These are phyloP conservation scores for Viola odorata DNA, from an alignment of 345 rosid species.

Conservation along the genomic window DNA sequence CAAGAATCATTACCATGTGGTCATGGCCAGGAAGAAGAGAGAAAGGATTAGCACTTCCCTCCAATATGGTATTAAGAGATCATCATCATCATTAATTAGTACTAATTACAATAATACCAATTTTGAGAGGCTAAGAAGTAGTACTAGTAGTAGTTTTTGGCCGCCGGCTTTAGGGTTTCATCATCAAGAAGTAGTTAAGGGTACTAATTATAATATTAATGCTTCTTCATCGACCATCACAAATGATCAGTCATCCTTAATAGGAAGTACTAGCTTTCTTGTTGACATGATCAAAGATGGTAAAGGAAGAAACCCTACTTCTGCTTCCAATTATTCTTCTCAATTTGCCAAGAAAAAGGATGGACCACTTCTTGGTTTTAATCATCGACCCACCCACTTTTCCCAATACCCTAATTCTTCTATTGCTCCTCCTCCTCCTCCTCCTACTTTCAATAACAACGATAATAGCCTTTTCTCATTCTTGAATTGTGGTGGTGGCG, in stretches of 20 bases:
- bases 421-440: not conserved
- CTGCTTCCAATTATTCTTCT: not conserved
- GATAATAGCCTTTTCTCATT: not conserved
- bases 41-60: conserved; percentile 4
- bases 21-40: conserved; percentile 25
- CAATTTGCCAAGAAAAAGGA: not conserved
- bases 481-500: not conserved
- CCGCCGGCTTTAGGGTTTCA: not conserved
- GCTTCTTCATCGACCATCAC: too few species aligned
- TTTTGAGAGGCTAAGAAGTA: not conserved
- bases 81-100: not conserved
- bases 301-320: too few species aligned
- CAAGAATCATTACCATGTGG: conserved; percentile 33
- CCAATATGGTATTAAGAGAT: conserved; percentile 8
- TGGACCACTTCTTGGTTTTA: not conserved
- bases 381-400: not conserved
- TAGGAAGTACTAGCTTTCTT: too few species aligned
- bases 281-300: too few species aligned
- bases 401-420: not conserved
- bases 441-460: not conserved
- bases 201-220: not conserved
- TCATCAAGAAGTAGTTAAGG: not conserved
- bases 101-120: conserved; percentile 2
- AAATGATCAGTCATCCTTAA: too few species aligned
- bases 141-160: not conserved